Evolutionary conservation across 345 rosid genomes (phyloP).

Genomic region (Leavenworthia alabamica): DNA sequence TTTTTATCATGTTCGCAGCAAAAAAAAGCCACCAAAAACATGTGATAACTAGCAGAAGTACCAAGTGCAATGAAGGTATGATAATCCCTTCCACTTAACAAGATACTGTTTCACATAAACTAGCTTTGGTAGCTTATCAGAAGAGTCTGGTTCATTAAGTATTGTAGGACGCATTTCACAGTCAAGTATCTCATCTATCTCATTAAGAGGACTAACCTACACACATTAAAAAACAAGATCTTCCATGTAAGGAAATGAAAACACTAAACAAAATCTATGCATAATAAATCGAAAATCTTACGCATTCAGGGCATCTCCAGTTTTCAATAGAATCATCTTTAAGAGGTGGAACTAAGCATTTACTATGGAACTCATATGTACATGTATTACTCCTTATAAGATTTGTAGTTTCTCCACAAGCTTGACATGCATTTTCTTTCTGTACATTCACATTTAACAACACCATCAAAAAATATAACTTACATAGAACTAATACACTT

Average conservation of each 20-base stretch:
- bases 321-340: conserved; percentile 62
- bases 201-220: conserved; percentile 95
- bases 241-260: neutral
- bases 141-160: conserved; percentile 51
- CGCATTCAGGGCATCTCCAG: conserved; percentile 92
- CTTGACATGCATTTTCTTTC: conserved; percentile 68
- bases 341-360: conserved; percentile 71
- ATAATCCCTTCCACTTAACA: conserved; percentile 96
- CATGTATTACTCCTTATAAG: conserved; percentile 83
- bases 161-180: conserved; percentile 91
- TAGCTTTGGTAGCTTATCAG: conserved; percentile 60
- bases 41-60: conserved; percentile 29
- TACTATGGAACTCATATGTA: conserved; percentile 73
- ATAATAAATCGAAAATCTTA: neutral
- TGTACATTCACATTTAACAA: conserved; percentile 3
- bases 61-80: conserved; percentile 97
- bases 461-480: neutral
- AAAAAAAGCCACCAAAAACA: neutral
- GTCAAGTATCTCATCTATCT: conserved; percentile 90
- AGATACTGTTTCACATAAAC: conserved; percentile 90
- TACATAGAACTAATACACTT: neutral
- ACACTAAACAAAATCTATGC: neutral
- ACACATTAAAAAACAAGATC: conserved; percentile 18
- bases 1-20: neutral
- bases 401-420: conserved; percentile 75